Conservation (phyloP, 768 basidiomycete species). For the Scleroderma bovista region DNA sequence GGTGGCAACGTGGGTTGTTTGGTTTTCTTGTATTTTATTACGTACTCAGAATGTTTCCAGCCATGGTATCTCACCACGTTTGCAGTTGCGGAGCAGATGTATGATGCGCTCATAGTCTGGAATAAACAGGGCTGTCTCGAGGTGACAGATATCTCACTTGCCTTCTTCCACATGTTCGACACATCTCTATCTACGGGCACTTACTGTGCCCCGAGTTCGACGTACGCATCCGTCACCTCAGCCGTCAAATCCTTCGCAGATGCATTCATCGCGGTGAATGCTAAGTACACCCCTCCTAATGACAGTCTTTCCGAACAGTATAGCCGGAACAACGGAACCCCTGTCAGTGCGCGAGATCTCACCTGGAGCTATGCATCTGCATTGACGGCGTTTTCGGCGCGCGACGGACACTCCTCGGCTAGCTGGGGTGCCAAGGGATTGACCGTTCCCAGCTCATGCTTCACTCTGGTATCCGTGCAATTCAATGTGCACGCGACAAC, state of each 20-base stretch:
- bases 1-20: constrained; percentile 55
- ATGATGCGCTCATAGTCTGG: constrained; percentile 69
- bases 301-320: constrained; percentile 67
- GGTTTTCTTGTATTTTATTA: neutral
- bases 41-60: constrained; percentile 26
- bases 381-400: constrained; percentile 55
- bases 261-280: constrained; percentile 53
- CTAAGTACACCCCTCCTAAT: constrained; percentile 55
- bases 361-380: constrained; percentile 77
- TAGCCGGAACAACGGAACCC: constrained; percentile 42
- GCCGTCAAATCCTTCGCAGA: constrained; percentile 57
- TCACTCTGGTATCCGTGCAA: constrained; percentile 44
- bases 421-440: constrained; percentile 70
- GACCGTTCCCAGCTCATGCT: constrained; percentile 41
- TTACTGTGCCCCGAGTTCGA: constrained; percentile 42
- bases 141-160: constrained; percentile 57
- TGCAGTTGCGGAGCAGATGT: constrained; percentile 76
- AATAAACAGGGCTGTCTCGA: constrained; percentile 41
- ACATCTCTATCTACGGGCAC: constrained; percentile 47
- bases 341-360: constrained; percentile 57
- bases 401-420: constrained; percentile 41
- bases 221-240: constrained; percentile 44
- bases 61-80: constrained; percentile 74
- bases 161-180: constrained; percentile 64
- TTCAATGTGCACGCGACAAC: constrained; percentile 65